Base-by-base conservation (phyloP, 192 early-diverging fungal species). In the Phlyctochytrium arcticum region DNA sequence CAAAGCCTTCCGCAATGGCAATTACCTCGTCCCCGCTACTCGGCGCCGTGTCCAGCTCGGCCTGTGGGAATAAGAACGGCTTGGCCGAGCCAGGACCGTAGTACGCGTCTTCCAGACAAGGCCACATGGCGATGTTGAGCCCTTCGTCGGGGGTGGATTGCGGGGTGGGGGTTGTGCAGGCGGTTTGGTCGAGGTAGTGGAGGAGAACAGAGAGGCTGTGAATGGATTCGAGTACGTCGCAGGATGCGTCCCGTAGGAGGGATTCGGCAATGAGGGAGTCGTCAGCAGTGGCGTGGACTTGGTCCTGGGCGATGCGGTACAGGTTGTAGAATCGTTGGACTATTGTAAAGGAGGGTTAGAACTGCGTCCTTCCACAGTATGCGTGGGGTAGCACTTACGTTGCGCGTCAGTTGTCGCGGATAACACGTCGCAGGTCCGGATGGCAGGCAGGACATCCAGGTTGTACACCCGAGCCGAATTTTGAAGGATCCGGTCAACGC, bases 381-480 rank as follows among this genome's bases (percentile, higher is more conserved):
- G n/a, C n/a, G n/a, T n/a, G n/a, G n/a, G n/a, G n/a, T n/a, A n/a
- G n/a, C 12, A 44, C 39, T 44, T 44, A 44, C 39, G 39, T n/a
- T 44, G 15, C 2, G 12, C 2, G 21, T 44, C 39, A 44, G 21
- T 19, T n/a, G 12, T 19, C 39, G 39, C 12, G 15, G 12, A n/a
- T 12, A 44, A n/a, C 12, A 44, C 39, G 39, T 44, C 39, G 2
- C 39, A 44, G 2, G 12, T 44, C 21, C 21, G 39, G 15, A 61
- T 31, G n/a, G 31, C 19, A 5, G 59, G 59, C 23, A 61, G 47
- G 24, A 61, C 47, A 4, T 32, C 30, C 23, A 17, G 6, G 29
- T 61, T 61, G 47, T 61, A 61, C n/a, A 47, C 59, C 39, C 29
- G 27, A 15, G 59, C 59, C 9, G 59, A 2, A 21, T 61, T 61